Evolutionary conservation across 2,329 filamentous ascomycete genomes (phyloP).

Genomic region (Fusarium sororula): DNA sequence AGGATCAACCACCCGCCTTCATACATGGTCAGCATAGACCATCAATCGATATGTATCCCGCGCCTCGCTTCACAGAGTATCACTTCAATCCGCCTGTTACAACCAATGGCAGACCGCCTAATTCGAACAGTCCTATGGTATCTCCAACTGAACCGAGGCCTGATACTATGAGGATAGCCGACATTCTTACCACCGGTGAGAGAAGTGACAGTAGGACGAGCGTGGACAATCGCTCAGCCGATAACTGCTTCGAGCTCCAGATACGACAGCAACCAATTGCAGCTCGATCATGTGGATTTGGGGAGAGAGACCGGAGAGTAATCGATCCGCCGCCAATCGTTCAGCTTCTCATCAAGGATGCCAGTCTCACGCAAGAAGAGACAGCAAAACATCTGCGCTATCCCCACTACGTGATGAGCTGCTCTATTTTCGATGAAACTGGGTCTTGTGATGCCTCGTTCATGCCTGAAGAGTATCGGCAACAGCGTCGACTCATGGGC

Average conservation of each 20-base stretch:
- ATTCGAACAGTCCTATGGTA: slow-evolving; percentile 7
- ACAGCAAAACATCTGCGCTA: slow-evolving; percentile 61
- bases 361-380: slow-evolving; percentile 64
- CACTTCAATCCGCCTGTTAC: slow-evolving; percentile 1
- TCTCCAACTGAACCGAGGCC: slow-evolving; percentile 26
- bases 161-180: slow-evolving; percentile 40
- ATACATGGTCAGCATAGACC: slow-evolving; percentile 6
- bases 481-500: slow-evolving; percentile 81
- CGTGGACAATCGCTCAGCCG: neutral
- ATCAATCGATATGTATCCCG: neutral
- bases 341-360: slow-evolving; percentile 72
- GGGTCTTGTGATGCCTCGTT: slow-evolving; percentile 74
- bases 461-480: slow-evolving; percentile 76
- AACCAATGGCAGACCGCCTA: neutral
- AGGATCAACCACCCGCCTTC: slow-evolving; percentile 2
- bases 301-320: slow-evolving; percentile 81
- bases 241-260: slow-evolving; percentile 44
- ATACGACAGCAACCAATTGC: slow-evolving; percentile 83
- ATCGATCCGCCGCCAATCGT: slow-evolving; percentile 88
- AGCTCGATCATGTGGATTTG: slow-evolving; percentile 83
- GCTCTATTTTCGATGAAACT: slow-evolving; percentile 76
- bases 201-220: neutral
- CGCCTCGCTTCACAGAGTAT: slow-evolving; percentile 1
- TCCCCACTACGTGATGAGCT: slow-evolving; percentile 77
- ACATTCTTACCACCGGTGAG: slow-evolving; percentile 25